Conservation (phyloP, 2,329 filamentous ascomycete genomes). For the Esteya vermicola region DNA sequence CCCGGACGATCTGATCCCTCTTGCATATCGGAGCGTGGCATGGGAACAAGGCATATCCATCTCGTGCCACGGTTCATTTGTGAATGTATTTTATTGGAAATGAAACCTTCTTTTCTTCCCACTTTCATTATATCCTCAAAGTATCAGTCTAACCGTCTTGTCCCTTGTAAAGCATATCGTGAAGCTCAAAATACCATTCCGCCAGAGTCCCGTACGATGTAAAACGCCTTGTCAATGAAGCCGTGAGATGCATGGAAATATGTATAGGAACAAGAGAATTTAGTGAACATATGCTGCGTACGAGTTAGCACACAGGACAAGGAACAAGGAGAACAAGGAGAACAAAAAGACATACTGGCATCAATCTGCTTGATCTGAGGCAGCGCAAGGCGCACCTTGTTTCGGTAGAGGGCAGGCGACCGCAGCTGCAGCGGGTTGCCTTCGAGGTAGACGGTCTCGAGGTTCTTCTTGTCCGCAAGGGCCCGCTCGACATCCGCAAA, state of each 20-base stretch:
- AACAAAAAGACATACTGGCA: slow-evolving; percentile 58
- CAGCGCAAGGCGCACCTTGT: slow-evolving; percentile 79
- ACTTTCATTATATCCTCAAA: too few species aligned
- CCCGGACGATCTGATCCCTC: background rate
- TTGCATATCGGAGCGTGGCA: background rate
- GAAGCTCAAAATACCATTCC: too few species aligned
- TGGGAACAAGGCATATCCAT: background rate
- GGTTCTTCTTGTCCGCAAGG: slow-evolving; percentile 60
- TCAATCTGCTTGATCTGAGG: slow-evolving; percentile 89
- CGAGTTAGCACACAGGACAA: background rate
- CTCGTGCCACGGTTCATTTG: background rate
- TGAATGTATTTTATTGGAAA: too few species aligned
- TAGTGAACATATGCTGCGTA: slow-evolving; percentile 14
- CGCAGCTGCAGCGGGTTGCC: slow-evolving; percentile 77
- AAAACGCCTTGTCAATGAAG: too few species aligned
- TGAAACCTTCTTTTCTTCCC: too few species aligned
- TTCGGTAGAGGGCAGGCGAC: slow-evolving; percentile 75
- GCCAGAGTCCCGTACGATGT: too few species aligned
- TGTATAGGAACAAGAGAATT: too few species aligned
- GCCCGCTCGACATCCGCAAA: slow-evolving; percentile 71
- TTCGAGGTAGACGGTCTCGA: slow-evolving; percentile 92
- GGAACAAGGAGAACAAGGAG: background rate
- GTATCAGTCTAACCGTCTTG: too few species aligned
- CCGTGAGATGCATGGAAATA: too few species aligned
- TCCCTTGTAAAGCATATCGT: too few species aligned